Percentiles rank a stretch among this genome's conserved stretches.
These are phyloP conservation scores for Posidonia oceanica DNA, from an alignment of 116 monocot species.

Conservation along the genomic window DNA sequence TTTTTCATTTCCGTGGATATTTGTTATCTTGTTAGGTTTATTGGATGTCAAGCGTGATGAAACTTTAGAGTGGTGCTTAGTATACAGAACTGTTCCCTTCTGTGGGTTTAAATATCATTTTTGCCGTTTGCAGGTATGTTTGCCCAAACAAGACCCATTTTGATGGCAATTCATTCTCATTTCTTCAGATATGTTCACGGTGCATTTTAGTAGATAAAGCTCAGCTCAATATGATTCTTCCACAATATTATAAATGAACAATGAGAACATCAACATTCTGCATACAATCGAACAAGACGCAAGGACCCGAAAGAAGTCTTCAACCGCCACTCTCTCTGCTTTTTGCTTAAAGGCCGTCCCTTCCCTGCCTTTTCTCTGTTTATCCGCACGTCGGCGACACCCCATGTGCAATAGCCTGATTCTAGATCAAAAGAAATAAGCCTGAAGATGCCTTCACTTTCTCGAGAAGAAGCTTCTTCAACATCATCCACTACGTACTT, in stretches of 20 bases:
- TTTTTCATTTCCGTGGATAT: too few relatives aligned
- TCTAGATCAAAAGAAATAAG: constrained; percentile 63
- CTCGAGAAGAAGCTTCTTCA: constrained; percentile 23
- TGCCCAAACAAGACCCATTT: too few relatives aligned
- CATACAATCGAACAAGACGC: constrained; percentile 54
- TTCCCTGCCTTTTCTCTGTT: constrained; percentile 72
- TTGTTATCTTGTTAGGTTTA: too few relatives aligned
- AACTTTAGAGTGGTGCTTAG: too few relatives aligned
- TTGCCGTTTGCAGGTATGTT: too few relatives aligned
- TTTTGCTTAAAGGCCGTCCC: constrained; percentile 81
- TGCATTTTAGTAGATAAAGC: background rate
- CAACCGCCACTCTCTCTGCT: constrained; percentile 76
- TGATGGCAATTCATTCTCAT: too few relatives aligned
- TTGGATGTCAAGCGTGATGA: too few relatives aligned
- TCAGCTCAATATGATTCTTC: background rate
- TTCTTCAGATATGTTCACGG: too few relatives aligned
- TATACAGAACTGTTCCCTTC: too few relatives aligned
- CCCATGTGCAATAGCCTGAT: constrained; percentile 55
- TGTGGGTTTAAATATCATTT: too few relatives aligned
- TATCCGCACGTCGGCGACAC: constrained; percentile 67
- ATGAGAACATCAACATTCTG: constrained; percentile 34
- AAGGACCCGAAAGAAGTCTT: constrained; percentile 57
- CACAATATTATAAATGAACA: background rate
- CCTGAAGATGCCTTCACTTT: constrained; percentile 58
- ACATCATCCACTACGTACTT: constrained; percentile 24